Evolutionary conservation across 23 red algal species (phyloP).

Genomic region (Gracilaria caudata): DNA sequence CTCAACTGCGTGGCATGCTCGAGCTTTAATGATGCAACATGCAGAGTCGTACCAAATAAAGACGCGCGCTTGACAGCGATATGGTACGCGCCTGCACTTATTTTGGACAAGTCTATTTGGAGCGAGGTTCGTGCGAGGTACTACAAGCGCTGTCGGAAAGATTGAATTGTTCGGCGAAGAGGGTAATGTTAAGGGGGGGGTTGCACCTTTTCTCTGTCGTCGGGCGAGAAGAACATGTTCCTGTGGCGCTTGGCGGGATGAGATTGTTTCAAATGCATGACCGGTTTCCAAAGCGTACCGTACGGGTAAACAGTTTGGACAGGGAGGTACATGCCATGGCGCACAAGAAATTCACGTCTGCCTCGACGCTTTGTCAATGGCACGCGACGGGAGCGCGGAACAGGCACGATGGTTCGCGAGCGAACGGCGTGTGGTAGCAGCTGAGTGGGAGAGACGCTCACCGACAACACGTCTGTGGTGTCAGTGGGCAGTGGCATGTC

Average conservation of each 20-base stretch:
- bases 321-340: neutral
- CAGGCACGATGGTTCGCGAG: neutral
- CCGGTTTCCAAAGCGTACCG: constrained; percentile 14
- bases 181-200: neutral
- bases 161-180: neutral
- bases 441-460: neutral
- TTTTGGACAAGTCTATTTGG: neutral
- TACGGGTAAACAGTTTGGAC: constrained; percentile 18
- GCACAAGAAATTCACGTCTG: constrained; percentile 10
- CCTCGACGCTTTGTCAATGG: neutral
- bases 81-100: neutral
- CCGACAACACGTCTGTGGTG: constrained; percentile 6
- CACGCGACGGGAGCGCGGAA: neutral
- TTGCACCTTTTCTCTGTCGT: neutral
- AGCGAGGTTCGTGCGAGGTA: neutral
- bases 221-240: neutral
- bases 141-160: neutral
- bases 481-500: neutral
- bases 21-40: constrained; percentile 30
- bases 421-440: neutral
- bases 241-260: neutral
- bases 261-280: constrained; percentile 19
- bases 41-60: neutral
- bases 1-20: neutral
- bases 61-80: neutral